phyloP scores from a whole-genome alignment of 2,329 filamentous ascomycete species.

The Neurospora sp. region DNA sequence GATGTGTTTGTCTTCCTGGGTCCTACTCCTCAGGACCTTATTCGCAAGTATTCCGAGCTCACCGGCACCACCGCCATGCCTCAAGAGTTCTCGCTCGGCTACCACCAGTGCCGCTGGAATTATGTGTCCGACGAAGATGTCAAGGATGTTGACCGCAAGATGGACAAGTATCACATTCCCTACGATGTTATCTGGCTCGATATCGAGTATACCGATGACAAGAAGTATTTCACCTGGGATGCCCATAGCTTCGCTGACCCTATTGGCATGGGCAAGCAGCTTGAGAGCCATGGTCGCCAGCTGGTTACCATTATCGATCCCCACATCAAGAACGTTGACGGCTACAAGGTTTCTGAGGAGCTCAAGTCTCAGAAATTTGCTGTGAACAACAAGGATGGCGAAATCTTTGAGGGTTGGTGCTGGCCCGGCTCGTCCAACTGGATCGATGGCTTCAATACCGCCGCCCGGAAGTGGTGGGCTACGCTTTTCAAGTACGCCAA shows the following conservation, averaged over 20 bases:
- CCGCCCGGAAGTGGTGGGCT: constrained; percentile 84
- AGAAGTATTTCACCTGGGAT: constrained; percentile 99
- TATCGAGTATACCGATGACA: constrained; percentile 92
- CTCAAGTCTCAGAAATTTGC: constrained; percentile 75
- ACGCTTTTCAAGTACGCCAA: constrained; percentile 74
- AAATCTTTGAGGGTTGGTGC: constrained; percentile 92
- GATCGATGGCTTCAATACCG: constrained; percentile 94
- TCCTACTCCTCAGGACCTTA: constrained; percentile 72
- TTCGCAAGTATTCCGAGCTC: constrained; percentile 74
- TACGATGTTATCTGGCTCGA: constrained; percentile 99
- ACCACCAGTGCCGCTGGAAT: constrained; percentile 98
- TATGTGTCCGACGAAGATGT: constrained; percentile 97
- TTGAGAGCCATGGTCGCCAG: constrained; percentile 78
- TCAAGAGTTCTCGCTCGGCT: constrained; percentile 83
- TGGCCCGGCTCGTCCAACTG: constrained; percentile 97
- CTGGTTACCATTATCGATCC: constrained; percentile 93
- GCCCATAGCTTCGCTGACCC: constrained; percentile 79
- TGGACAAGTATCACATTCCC: constrained; percentile 89
- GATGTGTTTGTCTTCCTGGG: constrained; percentile 94
- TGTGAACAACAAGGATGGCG: constrained; percentile 81
- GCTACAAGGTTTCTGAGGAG: constrained; percentile 68
- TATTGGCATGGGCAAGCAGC: constrained; percentile 75
- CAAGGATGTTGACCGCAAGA: constrained; percentile 89
- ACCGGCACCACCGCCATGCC: constrained; percentile 88
- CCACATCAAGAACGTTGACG: constrained; percentile 86